A percentile compares a stretch with the other conserved stretches of the same genome.
These are phyloP conservation scores for Aspergillus ellipticus DNA, from an alignment of 495 filamentous ascomycete species.

Conservation along the genomic window DNA sequence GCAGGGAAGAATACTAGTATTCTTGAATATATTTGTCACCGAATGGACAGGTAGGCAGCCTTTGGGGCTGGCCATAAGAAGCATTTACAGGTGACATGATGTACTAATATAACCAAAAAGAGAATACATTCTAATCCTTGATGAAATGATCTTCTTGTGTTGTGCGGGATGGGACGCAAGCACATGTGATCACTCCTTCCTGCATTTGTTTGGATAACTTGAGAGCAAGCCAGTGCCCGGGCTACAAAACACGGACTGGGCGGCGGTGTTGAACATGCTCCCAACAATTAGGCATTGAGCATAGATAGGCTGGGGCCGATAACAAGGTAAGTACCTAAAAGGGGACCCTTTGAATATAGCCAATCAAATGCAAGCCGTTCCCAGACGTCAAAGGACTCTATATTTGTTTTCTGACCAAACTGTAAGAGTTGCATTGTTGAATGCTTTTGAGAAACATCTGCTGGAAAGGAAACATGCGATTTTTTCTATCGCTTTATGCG, in stretches of 20 bases:
- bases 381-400: not conserved
- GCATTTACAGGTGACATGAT: no score
- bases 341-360: no score
- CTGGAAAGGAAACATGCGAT: slow-evolving; percentile 1
- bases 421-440: not conserved
- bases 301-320: not conserved
- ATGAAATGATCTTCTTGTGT: no score
- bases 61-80: no score
- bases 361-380: not conserved
- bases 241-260: not conserved
- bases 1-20: no score
- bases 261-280: not conserved
- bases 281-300: not conserved
- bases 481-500: not conserved
- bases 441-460: slow-evolving; percentile 15
- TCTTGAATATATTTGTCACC: no score
- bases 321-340: no score
- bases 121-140: no score
- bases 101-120: no score
- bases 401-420: not conserved
- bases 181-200: not conserved
- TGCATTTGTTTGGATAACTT: not conserved
- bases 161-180: not conserved
- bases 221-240: not conserved
- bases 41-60: no score